phyloP scores from a whole-genome alignment of 306 rosid species.

The Ormosia semicastrata region DNA sequence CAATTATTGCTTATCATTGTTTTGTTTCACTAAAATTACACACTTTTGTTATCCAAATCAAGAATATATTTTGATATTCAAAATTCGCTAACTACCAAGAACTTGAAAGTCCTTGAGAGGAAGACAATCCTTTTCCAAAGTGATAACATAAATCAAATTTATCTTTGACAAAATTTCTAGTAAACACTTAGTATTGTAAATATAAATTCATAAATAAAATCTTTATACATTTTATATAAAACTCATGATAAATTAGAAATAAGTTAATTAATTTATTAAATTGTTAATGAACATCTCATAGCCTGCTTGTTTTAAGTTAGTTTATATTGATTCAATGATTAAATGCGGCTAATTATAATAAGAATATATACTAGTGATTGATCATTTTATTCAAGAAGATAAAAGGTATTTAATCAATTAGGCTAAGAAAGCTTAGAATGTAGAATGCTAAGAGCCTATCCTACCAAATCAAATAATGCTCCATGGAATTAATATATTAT shows the following conservation, averaged over 20 bases:
- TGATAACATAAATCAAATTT: too few relatives aligned
- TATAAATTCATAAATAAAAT: neutral
- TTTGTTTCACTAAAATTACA: too few relatives aligned
- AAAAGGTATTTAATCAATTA: neutral
- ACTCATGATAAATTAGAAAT: neutral
- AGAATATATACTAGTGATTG: neutral
- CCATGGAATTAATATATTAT: neutral
- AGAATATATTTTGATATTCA: too few relatives aligned
- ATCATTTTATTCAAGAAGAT: neutral
- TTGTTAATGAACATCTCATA: neutral
- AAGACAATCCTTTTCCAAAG: too few relatives aligned
- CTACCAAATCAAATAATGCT: constrained; percentile 27
- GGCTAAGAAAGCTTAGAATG: neutral
- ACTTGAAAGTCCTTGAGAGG: too few relatives aligned
- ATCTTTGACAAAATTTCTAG: too few relatives aligned
- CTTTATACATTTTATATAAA: neutral
- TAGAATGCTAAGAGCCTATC: constrained; percentile 24
- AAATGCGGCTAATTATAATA: neutral
- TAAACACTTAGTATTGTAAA: neutral
- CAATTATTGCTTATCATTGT: too few relatives aligned
- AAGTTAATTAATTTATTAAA: neutral
- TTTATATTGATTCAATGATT: neutral
- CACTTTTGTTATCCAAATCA: too few relatives aligned
- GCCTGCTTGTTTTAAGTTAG: neutral
- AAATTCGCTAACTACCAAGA: too few relatives aligned